These are phyloP conservation scores for Cynanchum wilfordii DNA, from an alignment of 257 asterid species.

Conservation along the genomic window DNA sequence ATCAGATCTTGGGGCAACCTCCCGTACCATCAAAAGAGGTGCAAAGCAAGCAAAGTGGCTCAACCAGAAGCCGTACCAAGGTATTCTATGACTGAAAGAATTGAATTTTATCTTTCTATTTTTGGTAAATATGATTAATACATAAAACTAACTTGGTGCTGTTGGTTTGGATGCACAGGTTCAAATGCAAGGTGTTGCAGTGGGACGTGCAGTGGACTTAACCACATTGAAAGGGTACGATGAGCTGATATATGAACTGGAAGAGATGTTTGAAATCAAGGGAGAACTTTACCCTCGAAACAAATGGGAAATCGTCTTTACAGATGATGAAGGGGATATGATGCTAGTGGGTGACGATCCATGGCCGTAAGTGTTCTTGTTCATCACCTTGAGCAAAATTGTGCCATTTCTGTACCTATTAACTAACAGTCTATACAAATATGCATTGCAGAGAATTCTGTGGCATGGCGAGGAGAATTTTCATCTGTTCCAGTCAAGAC, in stretches of 20 bases:
- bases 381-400: background rate
- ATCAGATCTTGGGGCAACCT: constrained; percentile 36
- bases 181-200: constrained; percentile 98
- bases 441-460: constrained; percentile 65
- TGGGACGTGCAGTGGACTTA: constrained; percentile 93
- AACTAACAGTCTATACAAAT: constrained; percentile 1
- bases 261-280: constrained; percentile 75
- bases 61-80: constrained; percentile 89
- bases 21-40: constrained; percentile 48
- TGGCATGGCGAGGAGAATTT: constrained; percentile 65
- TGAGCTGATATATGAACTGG: constrained; percentile 71
- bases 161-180: constrained; percentile 44
- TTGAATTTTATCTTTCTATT: background rate
- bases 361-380: constrained; percentile 69
- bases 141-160: background rate
- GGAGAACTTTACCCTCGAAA: constrained; percentile 65
- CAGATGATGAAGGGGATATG: constrained; percentile 92
- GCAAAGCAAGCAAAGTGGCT: constrained; percentile 49
- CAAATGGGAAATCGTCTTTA: constrained; percentile 82
- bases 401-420: background rate
- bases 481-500: constrained; percentile 70
- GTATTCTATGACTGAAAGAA: constrained; percentile 28
- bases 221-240: constrained; percentile 60
- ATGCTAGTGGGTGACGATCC: constrained; percentile 98
- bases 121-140: constrained; percentile 12